These are phyloP conservation scores for Irpex sp. DNA, from an alignment of 1,284 basidiomycete genomes.

Conservation along the genomic window DNA sequence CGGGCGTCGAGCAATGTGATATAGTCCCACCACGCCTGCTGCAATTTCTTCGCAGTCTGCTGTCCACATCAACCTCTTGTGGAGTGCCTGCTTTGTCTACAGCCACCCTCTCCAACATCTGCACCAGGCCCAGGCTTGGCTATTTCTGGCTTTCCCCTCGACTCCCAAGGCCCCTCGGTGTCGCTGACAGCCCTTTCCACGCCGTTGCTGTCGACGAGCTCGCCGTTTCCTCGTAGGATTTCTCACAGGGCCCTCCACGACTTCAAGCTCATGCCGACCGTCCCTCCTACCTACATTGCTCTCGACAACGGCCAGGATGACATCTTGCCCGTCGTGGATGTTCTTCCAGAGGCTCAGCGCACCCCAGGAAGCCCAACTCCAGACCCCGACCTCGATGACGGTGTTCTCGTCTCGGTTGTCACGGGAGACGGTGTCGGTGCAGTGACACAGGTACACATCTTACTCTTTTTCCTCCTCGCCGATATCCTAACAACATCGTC, in stretches of 20 bases:
- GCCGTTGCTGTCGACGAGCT: background rate
- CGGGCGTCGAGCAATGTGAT: too few species aligned
- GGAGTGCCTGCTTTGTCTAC: background rate
- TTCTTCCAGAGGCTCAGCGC: conserved; percentile 1
- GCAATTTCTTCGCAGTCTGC: too few species aligned
- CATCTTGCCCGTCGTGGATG: conserved; percentile 1
- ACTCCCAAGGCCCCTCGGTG: background rate
- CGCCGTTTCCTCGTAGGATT: background rate
- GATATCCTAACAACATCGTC: background rate
- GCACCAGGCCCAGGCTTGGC: background rate
- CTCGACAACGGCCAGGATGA: conserved; percentile 3
- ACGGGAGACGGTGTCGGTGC: conserved; percentile 16
- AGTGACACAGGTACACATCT: conserved; percentile 14
- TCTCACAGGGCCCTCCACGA: background rate
- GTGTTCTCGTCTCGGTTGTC: conserved; percentile 18
- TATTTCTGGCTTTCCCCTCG: background rate
- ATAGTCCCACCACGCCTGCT: too few species aligned
- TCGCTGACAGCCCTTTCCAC: background rate
- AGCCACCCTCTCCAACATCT: background rate
- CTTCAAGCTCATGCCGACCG: conserved; percentile 15
- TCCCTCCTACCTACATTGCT: conserved; percentile 13
- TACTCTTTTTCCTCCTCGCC: background rate
- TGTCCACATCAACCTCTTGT: too few species aligned
- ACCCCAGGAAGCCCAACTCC: conserved; percentile 18
- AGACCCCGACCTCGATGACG: conserved; percentile 24